Evolutionary conservation across 768 basidiomycete genomes (phyloP), one percentile per base, ranked within the genome.

Genomic region (Arthromyces matolae): DNA sequence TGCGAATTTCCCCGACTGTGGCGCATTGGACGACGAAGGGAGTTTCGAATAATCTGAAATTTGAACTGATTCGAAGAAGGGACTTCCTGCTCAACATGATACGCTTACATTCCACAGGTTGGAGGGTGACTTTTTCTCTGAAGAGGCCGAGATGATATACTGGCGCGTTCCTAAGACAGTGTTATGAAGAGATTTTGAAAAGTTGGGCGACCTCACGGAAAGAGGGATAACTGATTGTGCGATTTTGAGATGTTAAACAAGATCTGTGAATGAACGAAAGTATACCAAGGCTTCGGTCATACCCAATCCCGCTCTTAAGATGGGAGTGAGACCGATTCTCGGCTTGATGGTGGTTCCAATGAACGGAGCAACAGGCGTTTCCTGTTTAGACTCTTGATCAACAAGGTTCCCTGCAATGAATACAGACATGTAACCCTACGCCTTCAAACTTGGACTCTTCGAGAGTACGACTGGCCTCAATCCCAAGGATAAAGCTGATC

Each of bases 111-210:
- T 95, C 91, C 10, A 95, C 90, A 7, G 95, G 93, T 49, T 93
- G 91, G 44, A 96, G 71, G 28, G 81, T 83, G 13, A 86, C 79
- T 61, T 89, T 93, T 69, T 92, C 93, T 45, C 93, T 75, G 67
- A 82, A 96, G 18, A 97, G 66, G 18, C 94, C 94, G 35, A 97
- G 77, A 61, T 96, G 93, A 57, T 93, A 92, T 3, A 96, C 91
- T 7, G 84, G 82, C 1, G 93, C 88, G 20, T 75, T 64, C n/a
- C 86, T 89, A 55, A 12, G 45, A 47, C 22, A 10, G 12, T 23
- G 14, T 37, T 20, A 8, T 12, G 14, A 16, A 32, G 22, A 32
- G 24, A 34, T 27, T 13, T 22, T 23, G 22, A 34, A 18, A 34
- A 37, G 18, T 22, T 19, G 28, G 34, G 18, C 35, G 41, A 33